phyloP scores from a whole-genome alignment of 179 eudicot genomes.

The Silene noctiflora region DNA sequence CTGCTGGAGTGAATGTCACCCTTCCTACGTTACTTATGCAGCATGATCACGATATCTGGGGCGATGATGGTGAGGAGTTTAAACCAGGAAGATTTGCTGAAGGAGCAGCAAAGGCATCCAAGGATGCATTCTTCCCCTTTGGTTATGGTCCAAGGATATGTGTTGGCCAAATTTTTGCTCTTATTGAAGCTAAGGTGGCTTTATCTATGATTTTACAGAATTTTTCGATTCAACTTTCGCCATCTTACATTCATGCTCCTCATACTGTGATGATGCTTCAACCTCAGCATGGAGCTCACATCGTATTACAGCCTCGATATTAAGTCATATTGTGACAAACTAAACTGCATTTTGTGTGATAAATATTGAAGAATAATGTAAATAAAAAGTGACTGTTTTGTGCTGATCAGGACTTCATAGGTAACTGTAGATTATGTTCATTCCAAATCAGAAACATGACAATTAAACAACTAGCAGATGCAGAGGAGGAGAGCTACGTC shows the following conservation, averaged over 20 bases:
- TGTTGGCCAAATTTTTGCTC: constrained; percentile 47
- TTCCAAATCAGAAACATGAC: neutral
- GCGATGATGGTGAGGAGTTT: constrained; percentile 45
- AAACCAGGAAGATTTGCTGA: constrained; percentile 50
- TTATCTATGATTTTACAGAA: constrained; percentile 43
- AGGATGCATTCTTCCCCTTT: constrained; percentile 47
- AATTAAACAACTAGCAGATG: neutral
- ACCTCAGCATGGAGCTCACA: constrained; percentile 58
- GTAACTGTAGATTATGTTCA: neutral
- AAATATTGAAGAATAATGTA: neutral
- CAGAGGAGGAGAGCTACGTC: neutral
- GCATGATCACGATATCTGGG: constrained; percentile 48
- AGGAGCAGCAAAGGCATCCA: constrained; percentile 42
- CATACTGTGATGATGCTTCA: constrained; percentile 51
- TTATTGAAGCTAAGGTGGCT: constrained; percentile 51
- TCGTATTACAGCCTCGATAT: constrained; percentile 26
- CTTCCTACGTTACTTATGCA: constrained; percentile 48
- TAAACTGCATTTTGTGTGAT: constrained; percentile 1
- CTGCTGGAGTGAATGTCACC: constrained; percentile 40
- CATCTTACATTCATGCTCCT: constrained; percentile 53
- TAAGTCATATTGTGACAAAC: neutral
- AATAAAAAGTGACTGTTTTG: neutral
- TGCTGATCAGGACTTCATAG: neutral
- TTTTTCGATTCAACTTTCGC: constrained; percentile 43
- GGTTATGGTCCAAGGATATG: constrained; percentile 52